A percentile compares a stretch with the other conserved stretches of the same genome.
These are phyloP conservation scores for Magnolia changhungtana DNA, from an alignment of 164 flowering plant species.

Conservation along the genomic window DNA sequence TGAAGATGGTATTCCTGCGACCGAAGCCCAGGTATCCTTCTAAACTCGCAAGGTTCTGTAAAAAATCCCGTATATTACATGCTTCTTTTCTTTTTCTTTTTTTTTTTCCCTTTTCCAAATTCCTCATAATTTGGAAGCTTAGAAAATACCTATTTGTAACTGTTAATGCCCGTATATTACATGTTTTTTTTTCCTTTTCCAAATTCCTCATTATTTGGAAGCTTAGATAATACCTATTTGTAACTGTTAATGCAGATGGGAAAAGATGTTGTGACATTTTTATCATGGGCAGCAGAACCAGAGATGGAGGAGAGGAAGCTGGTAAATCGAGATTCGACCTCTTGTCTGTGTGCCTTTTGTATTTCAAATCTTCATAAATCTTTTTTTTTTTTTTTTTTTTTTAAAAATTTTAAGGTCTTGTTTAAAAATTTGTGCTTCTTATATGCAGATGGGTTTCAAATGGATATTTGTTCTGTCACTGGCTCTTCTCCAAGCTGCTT, in stretches of 20 bases:
- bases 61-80: too few species aligned
- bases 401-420: neutral
- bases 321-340: slow-evolving; percentile 30
- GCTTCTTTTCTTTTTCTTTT: neutral
- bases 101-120: neutral
- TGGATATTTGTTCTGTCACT: slow-evolving; percentile 36
- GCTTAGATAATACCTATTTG: neutral
- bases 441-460: slow-evolving; percentile 37
- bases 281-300: slow-evolving; percentile 90
- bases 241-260: slow-evolving; percentile 55
- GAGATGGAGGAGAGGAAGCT: slow-evolving; percentile 94
- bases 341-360: neutral
- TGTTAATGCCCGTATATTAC: neutral
- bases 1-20: slow-evolving; percentile 86
- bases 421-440: neutral
- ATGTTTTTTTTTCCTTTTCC: neutral
- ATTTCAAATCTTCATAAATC: neutral
- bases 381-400: neutral
- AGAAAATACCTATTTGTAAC: neutral
- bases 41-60: neutral
- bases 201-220: neutral
- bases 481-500: slow-evolving; percentile 39
- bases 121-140: neutral
- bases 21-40: slow-evolving; percentile 72
- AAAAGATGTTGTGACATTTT: slow-evolving; percentile 74